Base-by-base conservation (phyloP, 1,284 basidiomycete species). In the Trametes polyzona region DNA sequence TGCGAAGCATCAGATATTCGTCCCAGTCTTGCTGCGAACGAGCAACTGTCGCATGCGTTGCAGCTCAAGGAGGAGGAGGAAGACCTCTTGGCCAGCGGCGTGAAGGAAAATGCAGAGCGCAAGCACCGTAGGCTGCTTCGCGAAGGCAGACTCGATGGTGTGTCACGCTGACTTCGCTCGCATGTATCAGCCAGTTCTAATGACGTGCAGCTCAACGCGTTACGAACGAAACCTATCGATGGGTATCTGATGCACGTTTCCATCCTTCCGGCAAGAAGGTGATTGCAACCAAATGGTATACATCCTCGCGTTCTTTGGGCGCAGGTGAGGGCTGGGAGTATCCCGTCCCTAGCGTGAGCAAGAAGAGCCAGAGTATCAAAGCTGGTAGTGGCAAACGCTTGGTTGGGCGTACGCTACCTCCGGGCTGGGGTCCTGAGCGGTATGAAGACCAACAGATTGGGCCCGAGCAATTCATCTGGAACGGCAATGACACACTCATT, bases 241-340 rank as follows among this genome's bases (percentile, higher is more conserved):
- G 79, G 79, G 77, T 89, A 5, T 80, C 83, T 24, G 87, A 88
- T 59, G 76, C 86, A 8, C 82, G 85, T 39, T 89, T 87, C 74
- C 85, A 90, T 65, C 84, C 87, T 5, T 83, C 80, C 12, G 85
- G 84, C 1, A 64, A 69, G 14, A 83, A 76, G 58, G 68, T 90
- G n/a, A 72, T 89, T 51, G 84, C 87, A 8, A 88, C 87, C 9
- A 90, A 90, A 67, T 88, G 88, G 87, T 88, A 87, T 62, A 87
- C 83, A 19, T 82, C 81, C 9, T 65, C 56, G 5, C 81, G 87
- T 11, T 84, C 83, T 44, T 73, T 90, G 21, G 84, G 83, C 40
- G 87, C 87, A 1, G 86, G 87, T 2, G 88, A 90, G 75, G 85
- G 82, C 36, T 90, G 88, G 88, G 77, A 83, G 64, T 90, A 84